phyloP scores from a whole-genome alignment of 768 basidiomycete species.

The Trametes elegans region DNA sequence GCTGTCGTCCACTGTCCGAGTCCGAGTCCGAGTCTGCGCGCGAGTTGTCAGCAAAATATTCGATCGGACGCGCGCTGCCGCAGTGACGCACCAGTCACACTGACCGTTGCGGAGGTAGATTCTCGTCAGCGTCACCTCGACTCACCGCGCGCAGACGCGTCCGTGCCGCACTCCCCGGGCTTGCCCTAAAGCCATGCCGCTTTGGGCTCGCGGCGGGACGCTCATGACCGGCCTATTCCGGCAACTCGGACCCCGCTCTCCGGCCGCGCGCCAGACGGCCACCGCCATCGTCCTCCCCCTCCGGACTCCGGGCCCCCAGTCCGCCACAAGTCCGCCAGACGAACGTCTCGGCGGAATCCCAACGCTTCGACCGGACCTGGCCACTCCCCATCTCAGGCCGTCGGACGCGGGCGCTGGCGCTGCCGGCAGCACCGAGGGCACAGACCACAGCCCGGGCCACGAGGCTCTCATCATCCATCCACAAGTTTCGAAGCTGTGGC shows the following conservation, averaged over 20 bases:
- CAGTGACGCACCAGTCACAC: too few species aligned
- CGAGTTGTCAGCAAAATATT: constrained; percentile 17
- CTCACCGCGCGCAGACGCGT: too few species aligned
- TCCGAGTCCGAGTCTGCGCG: constrained; percentile 5
- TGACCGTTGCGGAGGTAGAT: too few species aligned
- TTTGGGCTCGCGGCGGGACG: constrained; percentile 11
- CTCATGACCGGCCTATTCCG: constrained; percentile 10
- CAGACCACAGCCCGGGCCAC: constrained; percentile 1
- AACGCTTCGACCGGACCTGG: too few species aligned
- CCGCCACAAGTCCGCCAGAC: neutral
- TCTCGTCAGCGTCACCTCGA: too few species aligned
- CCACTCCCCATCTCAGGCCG: too few species aligned
- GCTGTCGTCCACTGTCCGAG: too few species aligned
- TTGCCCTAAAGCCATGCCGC: constrained; percentile 19
- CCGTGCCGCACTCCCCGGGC: constrained; percentile 21
- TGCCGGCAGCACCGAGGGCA: neutral
- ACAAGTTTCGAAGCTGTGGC: constrained; percentile 17
- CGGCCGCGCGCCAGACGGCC: constrained; percentile 2
- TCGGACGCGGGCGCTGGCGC: too few species aligned
- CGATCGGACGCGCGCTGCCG: constrained; percentile 16
- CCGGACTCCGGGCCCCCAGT: neutral
- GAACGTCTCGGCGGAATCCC: constrained; percentile 12
- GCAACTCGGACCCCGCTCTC: constrained; percentile 14
- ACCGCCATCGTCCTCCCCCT: constrained; percentile 17
- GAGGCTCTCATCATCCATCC: constrained; percentile 16